A percentile compares a stretch with the other conserved stretches of the same genome.
phyloP scores from a whole-genome alignment of 345 rosid genomes.

The Aquilaria sinensis region DNA sequence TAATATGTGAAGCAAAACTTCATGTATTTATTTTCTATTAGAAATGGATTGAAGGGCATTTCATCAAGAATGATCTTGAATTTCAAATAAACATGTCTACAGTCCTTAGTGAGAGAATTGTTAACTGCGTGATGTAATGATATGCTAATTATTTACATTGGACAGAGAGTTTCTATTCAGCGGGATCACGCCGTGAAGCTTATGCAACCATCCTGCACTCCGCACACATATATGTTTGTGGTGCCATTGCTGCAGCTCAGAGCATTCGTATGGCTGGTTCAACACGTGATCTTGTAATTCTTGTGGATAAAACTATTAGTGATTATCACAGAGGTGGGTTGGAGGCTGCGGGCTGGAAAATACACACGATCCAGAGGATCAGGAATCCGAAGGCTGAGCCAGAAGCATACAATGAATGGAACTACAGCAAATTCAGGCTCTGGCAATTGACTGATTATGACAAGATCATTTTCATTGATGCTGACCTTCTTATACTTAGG shows the following conservation, averaged over 20 bases:
- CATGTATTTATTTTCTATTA: too few species aligned
- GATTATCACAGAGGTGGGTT: slow-evolving; percentile 66
- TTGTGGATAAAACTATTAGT: slow-evolving; percentile 69
- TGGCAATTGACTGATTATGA: slow-evolving; percentile 84
- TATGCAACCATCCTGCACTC: slow-evolving; percentile 89
- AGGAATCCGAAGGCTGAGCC: slow-evolving; percentile 74
- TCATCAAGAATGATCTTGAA: too few species aligned
- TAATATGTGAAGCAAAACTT: too few species aligned
- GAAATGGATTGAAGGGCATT: too few species aligned
- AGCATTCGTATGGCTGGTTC: slow-evolving; percentile 92
- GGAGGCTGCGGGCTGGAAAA: slow-evolving; percentile 86
- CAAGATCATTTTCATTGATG: slow-evolving; percentile 87
- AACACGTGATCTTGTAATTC: slow-evolving; percentile 77
- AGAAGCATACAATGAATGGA: slow-evolving; percentile 85
- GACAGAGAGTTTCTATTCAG: slow-evolving; percentile 66
- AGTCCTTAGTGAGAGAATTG: too few species aligned
- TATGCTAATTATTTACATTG: slow-evolving; percentile 1
- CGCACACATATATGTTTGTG: slow-evolving; percentile 75
- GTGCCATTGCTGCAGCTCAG: slow-evolving; percentile 84
- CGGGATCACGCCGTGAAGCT: slow-evolving; percentile 59
- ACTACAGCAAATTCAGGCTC: slow-evolving; percentile 90
- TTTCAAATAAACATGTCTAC: too few species aligned
- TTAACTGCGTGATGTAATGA: too few species aligned
- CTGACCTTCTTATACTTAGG: slow-evolving; percentile 79
- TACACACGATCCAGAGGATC: slow-evolving; percentile 67